Conservation (phyloP, 129 eudicot species). For the Ambrosia artemisiifolia region DNA sequence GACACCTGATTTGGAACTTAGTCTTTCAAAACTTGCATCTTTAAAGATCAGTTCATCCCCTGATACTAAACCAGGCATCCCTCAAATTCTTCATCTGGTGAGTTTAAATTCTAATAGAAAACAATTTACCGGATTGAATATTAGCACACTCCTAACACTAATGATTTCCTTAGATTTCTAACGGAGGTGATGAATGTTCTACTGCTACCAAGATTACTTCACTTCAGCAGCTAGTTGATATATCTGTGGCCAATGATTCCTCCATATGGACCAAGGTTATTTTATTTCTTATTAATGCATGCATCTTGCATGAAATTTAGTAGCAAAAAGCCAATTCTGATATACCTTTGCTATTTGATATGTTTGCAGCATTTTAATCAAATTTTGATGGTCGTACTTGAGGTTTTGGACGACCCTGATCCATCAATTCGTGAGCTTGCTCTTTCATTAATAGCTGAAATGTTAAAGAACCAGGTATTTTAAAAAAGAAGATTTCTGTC, state of each 20-base stretch:
- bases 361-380: constrained; percentile 87
- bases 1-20: constrained; percentile 36
- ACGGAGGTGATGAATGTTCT: constrained; percentile 61
- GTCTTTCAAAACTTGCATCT: constrained; percentile 43
- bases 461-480: constrained; percentile 88
- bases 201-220: constrained; percentile 52
- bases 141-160: constrained; percentile 2
- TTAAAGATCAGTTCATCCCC: constrained; percentile 40
- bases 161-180: constrained; percentile 51
- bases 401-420: constrained; percentile 82
- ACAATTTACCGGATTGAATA: neutral
- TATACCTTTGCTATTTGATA: constrained; percentile 18
- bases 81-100: constrained; percentile 82
- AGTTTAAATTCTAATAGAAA: constrained; percentile 21
- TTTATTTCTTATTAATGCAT: too few species aligned
- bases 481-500: neutral
- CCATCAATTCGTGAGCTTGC: constrained; percentile 70
- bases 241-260: constrained; percentile 62
- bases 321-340: neutral
- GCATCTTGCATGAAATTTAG: neutral
- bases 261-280: constrained; percentile 86
- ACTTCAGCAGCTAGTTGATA: constrained; percentile 79
- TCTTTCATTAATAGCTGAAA: constrained; percentile 65
- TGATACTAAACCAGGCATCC: constrained; percentile 75
- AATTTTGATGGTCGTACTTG: constrained; percentile 78